These are phyloP conservation scores for Trichoderma atrobrunneum DNA, from an alignment of 2,329 filamentous ascomycete genomes.

Conservation along the genomic window DNA sequence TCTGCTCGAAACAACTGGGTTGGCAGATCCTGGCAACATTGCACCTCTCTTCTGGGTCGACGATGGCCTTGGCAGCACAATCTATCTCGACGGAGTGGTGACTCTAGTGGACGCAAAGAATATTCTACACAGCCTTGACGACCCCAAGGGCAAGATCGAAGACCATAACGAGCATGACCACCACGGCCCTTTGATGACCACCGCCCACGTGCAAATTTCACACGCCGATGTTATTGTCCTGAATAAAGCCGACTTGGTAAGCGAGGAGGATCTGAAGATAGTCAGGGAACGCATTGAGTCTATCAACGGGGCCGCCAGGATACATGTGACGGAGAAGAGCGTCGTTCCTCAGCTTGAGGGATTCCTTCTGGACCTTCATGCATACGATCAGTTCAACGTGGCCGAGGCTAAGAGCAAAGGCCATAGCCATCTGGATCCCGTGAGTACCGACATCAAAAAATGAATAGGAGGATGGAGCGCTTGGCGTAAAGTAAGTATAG, in stretches of 20 bases:
- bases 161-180: constrained; percentile 51
- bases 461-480: neutral
- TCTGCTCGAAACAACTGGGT: constrained; percentile 88
- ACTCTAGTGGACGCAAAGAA: constrained; percentile 96
- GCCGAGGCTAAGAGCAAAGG: constrained; percentile 72
- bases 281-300: constrained; percentile 71
- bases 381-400: constrained; percentile 78
- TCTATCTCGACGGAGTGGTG: constrained; percentile 95
- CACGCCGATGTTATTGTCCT: constrained; percentile 94
- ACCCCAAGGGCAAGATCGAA: constrained; percentile 56
- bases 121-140: constrained; percentile 76
- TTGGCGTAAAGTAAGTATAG: neutral
- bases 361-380: constrained; percentile 83
- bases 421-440: constrained; percentile 87
- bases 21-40: constrained; percentile 93
- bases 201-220: constrained; percentile 92
- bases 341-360: constrained; percentile 80
- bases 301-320: constrained; percentile 85
- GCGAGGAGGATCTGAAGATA: constrained; percentile 60
- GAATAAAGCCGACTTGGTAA: constrained; percentile 89
- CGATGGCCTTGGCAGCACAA: constrained; percentile 88
- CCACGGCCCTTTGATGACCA: constrained; percentile 73
- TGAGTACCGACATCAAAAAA: constrained; percentile 40
- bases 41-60: constrained; percentile 98
- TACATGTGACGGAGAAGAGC: constrained; percentile 78